Conservation (phyloP, 768 basidiomycete genomes). For the Trametes coccinea region DNA sequence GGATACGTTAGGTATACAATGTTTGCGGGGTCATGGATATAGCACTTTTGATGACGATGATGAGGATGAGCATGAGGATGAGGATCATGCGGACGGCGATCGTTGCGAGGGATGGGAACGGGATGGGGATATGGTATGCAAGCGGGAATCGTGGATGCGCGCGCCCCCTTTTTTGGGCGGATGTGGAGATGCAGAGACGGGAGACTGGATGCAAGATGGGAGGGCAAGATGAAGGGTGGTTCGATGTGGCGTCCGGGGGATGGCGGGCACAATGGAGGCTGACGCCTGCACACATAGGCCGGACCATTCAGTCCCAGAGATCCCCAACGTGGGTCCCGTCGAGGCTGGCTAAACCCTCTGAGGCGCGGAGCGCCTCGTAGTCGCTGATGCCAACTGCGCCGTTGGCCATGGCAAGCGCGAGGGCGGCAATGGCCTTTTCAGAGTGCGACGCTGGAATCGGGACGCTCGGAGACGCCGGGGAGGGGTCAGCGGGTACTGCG, state of each 20-base stretch:
- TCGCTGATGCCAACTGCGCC: slow-evolving; percentile 63
- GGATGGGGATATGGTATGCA: slow-evolving; percentile 4
- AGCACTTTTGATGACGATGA: slow-evolving; percentile 15
- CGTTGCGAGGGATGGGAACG: not conserved
- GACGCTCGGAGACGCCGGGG: slow-evolving; percentile 8
- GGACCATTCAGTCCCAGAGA: slow-evolving; percentile 49
- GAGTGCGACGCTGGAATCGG: slow-evolving; percentile 44
- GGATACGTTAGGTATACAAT: slow-evolving; percentile 19
- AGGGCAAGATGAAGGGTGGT: not conserved
- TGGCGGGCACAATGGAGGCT: not conserved
- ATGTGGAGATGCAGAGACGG: slow-evolving; percentile 1
- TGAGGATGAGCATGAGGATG: not conserved
- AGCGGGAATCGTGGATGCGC: slow-evolving; percentile 8
- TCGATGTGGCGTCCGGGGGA: not conserved
- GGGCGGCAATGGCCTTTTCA: slow-evolving; percentile 61
- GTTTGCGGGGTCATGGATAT: slow-evolving; percentile 15
- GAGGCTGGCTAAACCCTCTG: slow-evolving; percentile 34
- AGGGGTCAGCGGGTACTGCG: not conserved
- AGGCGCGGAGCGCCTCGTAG: slow-evolving; percentile 48
- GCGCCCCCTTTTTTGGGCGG: slow-evolving; percentile 1
- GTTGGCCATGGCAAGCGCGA: slow-evolving; percentile 61
- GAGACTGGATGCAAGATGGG: not conserved
- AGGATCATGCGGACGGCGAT: not conserved
- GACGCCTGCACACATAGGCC: not conserved
- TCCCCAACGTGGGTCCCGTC: slow-evolving; percentile 56